Base-by-base conservation (phyloP, 1,284 basidiomycete genomes). In the Irpex lacteus region DNA sequence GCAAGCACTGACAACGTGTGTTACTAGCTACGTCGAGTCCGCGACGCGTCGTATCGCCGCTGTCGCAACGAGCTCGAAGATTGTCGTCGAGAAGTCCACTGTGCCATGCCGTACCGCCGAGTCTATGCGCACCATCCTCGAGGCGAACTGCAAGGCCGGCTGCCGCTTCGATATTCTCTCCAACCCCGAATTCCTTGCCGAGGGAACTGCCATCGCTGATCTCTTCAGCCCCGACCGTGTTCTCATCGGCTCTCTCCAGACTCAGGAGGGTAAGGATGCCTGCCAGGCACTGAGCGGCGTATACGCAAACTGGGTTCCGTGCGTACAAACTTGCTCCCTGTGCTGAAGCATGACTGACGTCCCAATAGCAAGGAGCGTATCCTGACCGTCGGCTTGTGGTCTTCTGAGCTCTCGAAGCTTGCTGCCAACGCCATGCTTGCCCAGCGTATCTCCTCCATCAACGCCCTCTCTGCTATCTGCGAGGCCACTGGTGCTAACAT, bases 401-500 rank as follows among this genome's bases (percentile, higher is more conserved):
- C 95, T 5, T 98, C 96, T 3, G 97, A 99, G 79, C 88, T 99
- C 52, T 94, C 95, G 72, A 99, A 99, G 84, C 90, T 99, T 69
- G 97, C 98, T 5, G 98, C 98, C 67, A 99, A 99, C 78, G 97
- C 97, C 59, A 95, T 99, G 90, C 90, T 99, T 65, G 98, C 97
- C 7, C 94, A 96, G 78, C 93, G 98, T 68, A 99, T 99, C 78
- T 98, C 97, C 7, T 98, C 95, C 63, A 86, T 99, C 82, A 99
- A 99, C 76, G 95, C 97, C 11, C 90, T 99, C 52, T 97, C 96
- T 26, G 98, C 98, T 61, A 98, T 99, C 75, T 99, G 98, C 77
- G 98, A 99, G 80, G 96, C 95, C n/a, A 99, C 98, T 5, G 98
- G 97, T 60, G 98, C 98, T 64, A 97, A 97, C 82, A 95, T 99